These are phyloP conservation scores for Verbascum thapsus DNA, from an alignment of 257 asterid genomes.

Conservation along the genomic window DNA sequence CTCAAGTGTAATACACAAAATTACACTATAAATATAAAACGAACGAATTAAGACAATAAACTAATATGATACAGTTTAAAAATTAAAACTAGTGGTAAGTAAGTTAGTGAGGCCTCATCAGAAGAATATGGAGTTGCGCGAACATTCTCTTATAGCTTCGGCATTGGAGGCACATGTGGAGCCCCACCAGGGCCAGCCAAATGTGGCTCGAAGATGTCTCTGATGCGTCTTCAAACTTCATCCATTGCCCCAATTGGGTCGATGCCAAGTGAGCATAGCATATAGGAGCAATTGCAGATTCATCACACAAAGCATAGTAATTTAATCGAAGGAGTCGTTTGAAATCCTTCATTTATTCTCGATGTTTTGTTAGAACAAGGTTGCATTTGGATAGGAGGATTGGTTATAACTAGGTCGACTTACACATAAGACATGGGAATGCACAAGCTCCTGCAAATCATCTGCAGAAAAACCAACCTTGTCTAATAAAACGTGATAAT, in stretches of 20 bases:
- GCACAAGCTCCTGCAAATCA: conserved; percentile 85
- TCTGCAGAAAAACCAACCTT: conserved; percentile 73
- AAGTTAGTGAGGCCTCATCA: conserved; percentile 34
- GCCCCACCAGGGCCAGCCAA: conserved; percentile 50
- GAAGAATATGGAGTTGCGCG: conserved; percentile 79
- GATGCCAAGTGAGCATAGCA: conserved; percentile 96
- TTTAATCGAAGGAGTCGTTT: too few species aligned
- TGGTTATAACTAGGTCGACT: too few species aligned
- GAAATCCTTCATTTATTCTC: too few species aligned
- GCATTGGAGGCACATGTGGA: conserved; percentile 75
- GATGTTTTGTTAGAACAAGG: too few species aligned
- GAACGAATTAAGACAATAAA: too few species aligned
- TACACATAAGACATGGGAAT: conserved; percentile 82
- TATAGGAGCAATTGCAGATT: conserved; percentile 93
- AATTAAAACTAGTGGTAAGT: neutral
- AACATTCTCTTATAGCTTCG: conserved; percentile 64
- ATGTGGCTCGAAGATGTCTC: conserved; percentile 87
- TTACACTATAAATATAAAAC: too few species aligned
- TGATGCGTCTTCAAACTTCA: conserved; percentile 83
- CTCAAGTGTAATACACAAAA: too few species aligned
- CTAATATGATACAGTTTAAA: neutral
- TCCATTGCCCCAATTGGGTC: conserved; percentile 86
- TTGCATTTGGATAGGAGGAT: too few species aligned
- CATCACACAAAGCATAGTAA: too few species aligned
- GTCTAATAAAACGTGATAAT: conserved; percentile 73